These are phyloP conservation scores for Cynanchum wilfordii DNA, from an alignment of 257 asterid species.

Conservation along the genomic window DNA sequence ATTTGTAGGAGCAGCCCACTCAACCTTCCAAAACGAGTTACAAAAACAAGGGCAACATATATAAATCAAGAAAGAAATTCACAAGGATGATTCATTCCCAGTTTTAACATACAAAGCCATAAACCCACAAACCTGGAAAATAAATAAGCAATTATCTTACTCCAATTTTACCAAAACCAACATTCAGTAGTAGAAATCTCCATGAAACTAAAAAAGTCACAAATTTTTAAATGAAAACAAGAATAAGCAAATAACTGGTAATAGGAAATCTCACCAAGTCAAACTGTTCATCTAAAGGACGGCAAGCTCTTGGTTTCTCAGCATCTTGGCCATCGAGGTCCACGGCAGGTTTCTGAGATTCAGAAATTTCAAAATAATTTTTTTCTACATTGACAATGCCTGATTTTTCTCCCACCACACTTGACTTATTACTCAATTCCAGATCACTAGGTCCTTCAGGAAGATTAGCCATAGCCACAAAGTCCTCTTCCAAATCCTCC, in stretches of 20 bases:
- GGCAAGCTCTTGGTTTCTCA: conserved; percentile 52
- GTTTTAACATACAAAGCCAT: background rate
- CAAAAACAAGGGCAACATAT: background rate
- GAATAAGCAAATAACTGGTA: conserved; percentile 2
- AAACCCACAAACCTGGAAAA: background rate
- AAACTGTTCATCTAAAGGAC: conserved; percentile 84
- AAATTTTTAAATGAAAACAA: conserved; percentile 1
- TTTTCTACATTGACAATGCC: conserved; percentile 14
- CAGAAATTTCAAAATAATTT: conserved; percentile 19
- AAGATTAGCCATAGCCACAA: conserved; percentile 62
- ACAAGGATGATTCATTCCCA: background rate
- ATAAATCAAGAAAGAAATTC: background rate
- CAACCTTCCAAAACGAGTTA: background rate
- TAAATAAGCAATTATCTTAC: background rate
- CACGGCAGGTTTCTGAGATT: conserved; percentile 14
- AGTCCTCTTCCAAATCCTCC: conserved; percentile 92
- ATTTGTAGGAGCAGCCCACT: background rate
- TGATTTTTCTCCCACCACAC: conserved; percentile 18
- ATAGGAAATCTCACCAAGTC: conserved; percentile 53
- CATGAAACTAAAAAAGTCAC: background rate
- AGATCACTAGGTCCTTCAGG: conserved; percentile 42
- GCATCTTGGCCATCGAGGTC: conserved; percentile 3
- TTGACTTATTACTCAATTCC: conserved; percentile 32
- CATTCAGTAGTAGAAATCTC: background rate
- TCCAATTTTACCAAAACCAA: conserved; percentile 30